Percentiles rank a stretch among this genome's conserved stretches.
Evolutionary conservation across 495 filamentous ascomycete genomes (phyloP).

Genomic region (Penicillium egyptiacum): DNA sequence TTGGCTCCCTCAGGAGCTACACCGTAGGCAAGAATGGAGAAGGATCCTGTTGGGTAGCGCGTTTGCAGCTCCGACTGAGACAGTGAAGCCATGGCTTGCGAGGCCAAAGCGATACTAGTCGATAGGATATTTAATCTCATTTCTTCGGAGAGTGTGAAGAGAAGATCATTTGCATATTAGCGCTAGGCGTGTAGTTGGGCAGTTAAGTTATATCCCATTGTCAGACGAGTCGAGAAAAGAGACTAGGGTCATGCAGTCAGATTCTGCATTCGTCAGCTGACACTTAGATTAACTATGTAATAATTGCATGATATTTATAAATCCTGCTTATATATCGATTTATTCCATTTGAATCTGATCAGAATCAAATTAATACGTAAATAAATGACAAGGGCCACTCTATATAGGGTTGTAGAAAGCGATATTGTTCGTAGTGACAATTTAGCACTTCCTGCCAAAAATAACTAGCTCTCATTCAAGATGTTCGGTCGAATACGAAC

Average conservation of each 20-base stretch:
- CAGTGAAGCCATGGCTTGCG: slow-evolving; percentile 5
- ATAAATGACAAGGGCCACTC: background rate
- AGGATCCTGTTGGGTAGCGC: slow-evolving; percentile 22
- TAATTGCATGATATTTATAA: background rate
- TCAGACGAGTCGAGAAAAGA: background rate
- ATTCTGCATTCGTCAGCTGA: background rate
- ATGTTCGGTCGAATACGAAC: too few species aligned
- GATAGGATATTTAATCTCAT: slow-evolving; percentile 16
- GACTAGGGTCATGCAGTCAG: background rate
- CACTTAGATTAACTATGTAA: background rate
- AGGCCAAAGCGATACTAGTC: slow-evolving; percentile 10
- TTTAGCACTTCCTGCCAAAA: too few species aligned
- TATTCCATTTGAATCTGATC: background rate
- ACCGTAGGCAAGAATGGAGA: slow-evolving; percentile 23
- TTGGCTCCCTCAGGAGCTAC: slow-evolving; percentile 2
- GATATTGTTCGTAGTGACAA: too few species aligned
- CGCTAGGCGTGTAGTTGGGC: background rate
- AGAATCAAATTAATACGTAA: background rate
- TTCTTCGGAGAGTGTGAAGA: background rate
- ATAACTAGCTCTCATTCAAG: too few species aligned
- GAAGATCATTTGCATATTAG: background rate
- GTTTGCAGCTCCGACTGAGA: slow-evolving; percentile 11
- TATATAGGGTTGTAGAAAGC: background rate
- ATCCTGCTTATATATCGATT: background rate
- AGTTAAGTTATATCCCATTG: background rate